Evolutionary conservation across 352 stramenopile species (phyloP).

Genomic region (Aphanomyces euteiches): DNA sequence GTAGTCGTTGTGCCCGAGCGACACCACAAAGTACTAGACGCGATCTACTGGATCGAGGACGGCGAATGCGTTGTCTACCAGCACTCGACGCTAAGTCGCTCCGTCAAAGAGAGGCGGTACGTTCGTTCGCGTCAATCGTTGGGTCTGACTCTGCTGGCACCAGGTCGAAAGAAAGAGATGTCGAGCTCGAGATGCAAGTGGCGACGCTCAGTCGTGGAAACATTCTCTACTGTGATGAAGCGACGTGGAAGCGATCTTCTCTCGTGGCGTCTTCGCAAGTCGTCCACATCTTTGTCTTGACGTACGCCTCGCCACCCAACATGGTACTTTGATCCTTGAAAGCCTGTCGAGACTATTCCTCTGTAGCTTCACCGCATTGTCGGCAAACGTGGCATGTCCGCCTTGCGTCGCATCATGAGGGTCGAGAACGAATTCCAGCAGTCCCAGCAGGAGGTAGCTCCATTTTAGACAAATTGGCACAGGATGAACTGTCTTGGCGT

Average conservation of each 20-base stretch:
- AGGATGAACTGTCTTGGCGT: background rate
- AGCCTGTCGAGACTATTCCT: background rate
- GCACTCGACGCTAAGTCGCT: background rate
- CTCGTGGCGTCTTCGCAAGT: conserved; percentile 9
- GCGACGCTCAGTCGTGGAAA: conserved; percentile 18
- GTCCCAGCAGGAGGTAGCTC: background rate
- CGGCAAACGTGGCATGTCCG: conserved; percentile 19
- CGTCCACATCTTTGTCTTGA: conserved; percentile 3
- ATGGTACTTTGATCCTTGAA: conserved; percentile 2
- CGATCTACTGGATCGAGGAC: conserved; percentile 15
- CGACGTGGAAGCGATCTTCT: conserved; percentile 7
- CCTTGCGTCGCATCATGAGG: conserved; percentile 18
- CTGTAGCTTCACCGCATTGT: conserved; percentile 19
- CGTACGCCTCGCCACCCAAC: background rate
- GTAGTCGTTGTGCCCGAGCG: conserved; percentile 19
- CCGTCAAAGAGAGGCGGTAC: conserved; percentile 12
- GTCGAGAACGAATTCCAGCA: conserved; percentile 17
- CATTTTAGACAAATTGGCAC: too few species aligned
- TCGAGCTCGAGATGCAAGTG: conserved; percentile 17
- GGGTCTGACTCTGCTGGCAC: too few species aligned
- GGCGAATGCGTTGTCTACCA: conserved; percentile 19
- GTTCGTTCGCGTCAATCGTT: too few species aligned
- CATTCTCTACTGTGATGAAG: conserved; percentile 20
- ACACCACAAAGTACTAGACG: conserved; percentile 1
- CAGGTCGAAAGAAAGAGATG: conserved; percentile 18